Percentiles rank a stretch among this genome's conserved stretches.
phyloP scores from a whole-genome alignment of 257 asterid species.

The Salvia hispanica region DNA sequence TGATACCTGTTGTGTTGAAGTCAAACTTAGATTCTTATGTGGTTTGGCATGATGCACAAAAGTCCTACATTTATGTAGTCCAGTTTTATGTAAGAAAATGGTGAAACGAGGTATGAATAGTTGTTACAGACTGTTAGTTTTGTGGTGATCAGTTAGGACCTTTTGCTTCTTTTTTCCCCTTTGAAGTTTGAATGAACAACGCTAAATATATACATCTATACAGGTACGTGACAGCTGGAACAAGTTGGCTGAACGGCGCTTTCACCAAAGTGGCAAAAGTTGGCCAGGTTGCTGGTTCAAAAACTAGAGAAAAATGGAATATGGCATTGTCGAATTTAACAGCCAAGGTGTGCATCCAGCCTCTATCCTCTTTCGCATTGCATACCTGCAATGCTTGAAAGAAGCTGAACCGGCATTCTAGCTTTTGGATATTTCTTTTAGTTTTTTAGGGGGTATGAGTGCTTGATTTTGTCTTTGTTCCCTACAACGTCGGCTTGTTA shows the following conservation, averaged over 20 bases:
- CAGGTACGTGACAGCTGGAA: conserved; percentile 94
- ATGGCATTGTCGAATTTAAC: conserved; percentile 74
- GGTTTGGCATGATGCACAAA: conserved; percentile 17
- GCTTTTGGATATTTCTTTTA: neutral
- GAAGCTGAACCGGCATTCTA: neutral
- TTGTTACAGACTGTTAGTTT: conserved; percentile 11
- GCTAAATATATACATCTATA: conserved; percentile 36
- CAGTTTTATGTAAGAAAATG: conserved; percentile 2
- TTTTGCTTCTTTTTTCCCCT: neutral
- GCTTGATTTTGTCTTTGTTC: conserved; percentile 1
- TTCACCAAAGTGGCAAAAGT: conserved; percentile 85
- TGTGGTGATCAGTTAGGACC: conserved; percentile 12
- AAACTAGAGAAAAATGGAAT: conserved; percentile 92
- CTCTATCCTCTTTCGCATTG: conserved; percentile 4
- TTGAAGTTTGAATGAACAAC: conserved; percentile 11
- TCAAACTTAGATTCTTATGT: conserved; percentile 11
- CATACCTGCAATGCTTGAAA: conserved; percentile 5
- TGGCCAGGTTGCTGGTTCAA: conserved; percentile 87
- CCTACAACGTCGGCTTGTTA: neutral
- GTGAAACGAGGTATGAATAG: neutral
- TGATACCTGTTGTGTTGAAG: conserved; percentile 8
- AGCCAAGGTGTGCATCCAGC: conserved; percentile 58
- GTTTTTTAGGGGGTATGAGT: neutral
- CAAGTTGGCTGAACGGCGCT: conserved; percentile 93
- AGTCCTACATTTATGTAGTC: conserved; percentile 13